Base-by-base conservation (phyloP, 352 stramenopile species). In the Blastocystis sp. region DNA sequence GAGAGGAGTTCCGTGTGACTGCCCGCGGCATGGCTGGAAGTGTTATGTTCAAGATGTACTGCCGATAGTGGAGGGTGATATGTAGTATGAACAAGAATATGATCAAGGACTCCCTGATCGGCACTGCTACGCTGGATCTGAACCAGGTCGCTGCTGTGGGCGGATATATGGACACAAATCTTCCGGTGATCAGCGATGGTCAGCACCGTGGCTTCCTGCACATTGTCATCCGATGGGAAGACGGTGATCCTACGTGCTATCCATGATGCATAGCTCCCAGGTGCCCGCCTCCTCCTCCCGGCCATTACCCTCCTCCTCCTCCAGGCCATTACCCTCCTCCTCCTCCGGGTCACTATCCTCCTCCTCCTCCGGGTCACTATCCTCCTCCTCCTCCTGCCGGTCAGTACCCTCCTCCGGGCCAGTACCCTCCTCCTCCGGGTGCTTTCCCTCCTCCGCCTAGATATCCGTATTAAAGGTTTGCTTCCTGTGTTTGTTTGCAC, bases 71-170 rank as follows among this genome's bases (percentile, higher is more conserved):
- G 41, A 34, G 10, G 10, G 19, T 69, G 17, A 70, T 59, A 23
- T 70, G 1, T 52, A 84, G 74, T 53, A 84, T 84, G 74, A 84
- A 84, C 45, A 67, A 84, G 40, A 84, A 84, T 52, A 34, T 67
- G 9, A 66, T 84, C 5, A 84, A 84, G 56, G 74, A 84, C 41
- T 34, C 21, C 2, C 17, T 67, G 74, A 84, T 84, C 43, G 53
- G 38, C 23, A 84, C 11, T 40, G 52, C 21, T 11, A 60, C 10
- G 2, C 48, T 70, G 10, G 10, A 53, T 40, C 40, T 84, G 28
- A 52, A 53, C 3, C 48, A 84, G 40, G 40, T 84, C 38, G 40
- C 41, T 43, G 52, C 74, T n/a, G 40, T 41, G 19, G 74, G 71
- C 41, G 71, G 74, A 43, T 84, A 67, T 28, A 21, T 71, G 45